A percentile compares a stretch with the other conserved stretches of the same genome.
Conservation (phyloP, 768 basidiomycete genomes). For the Dentipellis fragilis region DNA sequence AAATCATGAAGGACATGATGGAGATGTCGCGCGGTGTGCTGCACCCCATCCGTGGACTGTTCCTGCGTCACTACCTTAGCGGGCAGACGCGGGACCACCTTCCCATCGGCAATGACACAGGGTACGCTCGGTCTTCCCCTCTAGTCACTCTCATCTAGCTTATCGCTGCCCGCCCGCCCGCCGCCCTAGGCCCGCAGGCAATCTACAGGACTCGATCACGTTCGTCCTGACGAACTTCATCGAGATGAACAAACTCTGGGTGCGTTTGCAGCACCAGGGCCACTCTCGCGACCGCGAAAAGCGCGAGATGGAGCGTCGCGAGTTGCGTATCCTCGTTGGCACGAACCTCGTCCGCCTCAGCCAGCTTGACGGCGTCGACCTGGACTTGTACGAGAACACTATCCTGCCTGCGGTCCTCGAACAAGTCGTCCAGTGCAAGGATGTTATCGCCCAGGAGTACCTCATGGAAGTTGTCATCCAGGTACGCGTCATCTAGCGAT, state of each 20-base stretch:
- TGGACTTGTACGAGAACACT: constrained; percentile 76
- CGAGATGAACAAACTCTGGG: constrained; percentile 99
- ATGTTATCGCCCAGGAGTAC: constrained; percentile 98
- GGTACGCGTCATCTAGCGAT: constrained; percentile 30
- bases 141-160: not conserved
- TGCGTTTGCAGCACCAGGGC: constrained; percentile 94
- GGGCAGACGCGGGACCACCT: constrained; percentile 94
- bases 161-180: not conserved
- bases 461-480: constrained; percentile 99
- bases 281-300: constrained; percentile 96
- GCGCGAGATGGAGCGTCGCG: constrained; percentile 91
- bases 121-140: constrained; percentile 39
- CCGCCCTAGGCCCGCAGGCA: constrained; percentile 63
- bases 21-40: constrained; percentile 98
- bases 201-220: constrained; percentile 88
- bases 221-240: constrained; percentile 98
- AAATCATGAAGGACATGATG: constrained; percentile 99
- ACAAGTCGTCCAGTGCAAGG: constrained; percentile 97
- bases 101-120: constrained; percentile 75
- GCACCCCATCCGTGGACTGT: constrained; percentile 93
- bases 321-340: constrained; percentile 91
- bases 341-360: constrained; percentile 94
- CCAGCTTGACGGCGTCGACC: constrained; percentile 92
- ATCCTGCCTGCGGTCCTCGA: constrained; percentile 93
- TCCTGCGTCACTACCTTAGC: constrained; percentile 91